Evolutionary conservation across 148 eudicot genomes (phyloP), one percentile per base, ranked within the genome.

Genomic region (Fagopyrum tataricum): DNA sequence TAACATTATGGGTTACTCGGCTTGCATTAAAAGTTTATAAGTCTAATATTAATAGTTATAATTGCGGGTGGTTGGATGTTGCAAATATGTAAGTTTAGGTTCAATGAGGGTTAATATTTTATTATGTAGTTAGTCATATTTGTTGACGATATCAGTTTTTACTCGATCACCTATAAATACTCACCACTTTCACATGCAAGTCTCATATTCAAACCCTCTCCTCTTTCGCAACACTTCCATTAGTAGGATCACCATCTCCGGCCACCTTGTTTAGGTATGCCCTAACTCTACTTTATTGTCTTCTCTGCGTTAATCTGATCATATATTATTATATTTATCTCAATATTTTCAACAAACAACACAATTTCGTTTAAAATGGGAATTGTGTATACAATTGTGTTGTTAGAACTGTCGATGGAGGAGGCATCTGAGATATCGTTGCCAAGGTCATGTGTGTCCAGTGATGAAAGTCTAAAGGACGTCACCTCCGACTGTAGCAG

Each of bases 401-500:
- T 31, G 37, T 31, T 13, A 46, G 49, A 46, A 6, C 49, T 8
- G 13, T 13, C 49, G 53, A 5, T 49, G 53, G 53, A 0, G 17
- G 67, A 2, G 53, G 13, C 72, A 14, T 51, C 72, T 49, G 72
- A 70, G 37, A 43, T 9, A 2, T 70, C 72, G 10, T 31, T 52
- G 23, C 12, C 49, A 21, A 69, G 49, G 46, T 69, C 78, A 4
- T 73, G 73, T 18, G 55, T 67, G 69, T 66, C 80, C 4, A 18
- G 73, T 14, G 80, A 77, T 7, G 72, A 70, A 15, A 43, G 72
- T 26, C 51, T 77, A 5, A 66, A 53, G 42, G 26, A 55, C 67
- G 64, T 48, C 20, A 13, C 53, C 53, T 49, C 53, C 4, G 14
- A 49, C 53, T 49, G 53, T n/a, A 69, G 44, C 8, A 74, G 74